These are phyloP conservation scores for Gaertneriomyces sp. DNA, from an alignment of 192 early-diverging fungal species.

Conservation along the genomic window DNA sequence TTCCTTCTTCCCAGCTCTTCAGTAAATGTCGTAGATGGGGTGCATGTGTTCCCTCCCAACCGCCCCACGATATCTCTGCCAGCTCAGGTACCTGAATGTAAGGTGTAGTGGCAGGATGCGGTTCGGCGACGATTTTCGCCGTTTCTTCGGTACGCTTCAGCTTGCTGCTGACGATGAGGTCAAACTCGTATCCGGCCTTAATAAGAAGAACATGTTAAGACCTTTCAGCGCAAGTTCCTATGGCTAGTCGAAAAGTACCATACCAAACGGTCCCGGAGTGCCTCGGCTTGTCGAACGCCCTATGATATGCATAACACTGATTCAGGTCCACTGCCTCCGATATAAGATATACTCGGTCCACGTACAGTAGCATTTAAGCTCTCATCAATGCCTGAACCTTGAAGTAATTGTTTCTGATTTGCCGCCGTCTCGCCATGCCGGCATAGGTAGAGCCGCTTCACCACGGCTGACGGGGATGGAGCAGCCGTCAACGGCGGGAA, in stretches of 20 bases:
- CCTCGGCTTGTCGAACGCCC: constrained; percentile 36
- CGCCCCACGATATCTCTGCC: constrained; percentile 55
- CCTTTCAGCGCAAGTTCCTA: too few species aligned
- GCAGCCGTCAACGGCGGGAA: constrained; percentile 25
- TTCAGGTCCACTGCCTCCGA: too few species aligned
- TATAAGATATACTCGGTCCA: background rate
- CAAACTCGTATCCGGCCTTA: constrained; percentile 20
- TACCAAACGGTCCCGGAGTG: constrained; percentile 24
- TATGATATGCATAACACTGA: background rate
- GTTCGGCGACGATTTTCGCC: constrained; percentile 35
- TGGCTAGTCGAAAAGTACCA: too few species aligned
- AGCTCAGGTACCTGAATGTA: constrained; percentile 40
- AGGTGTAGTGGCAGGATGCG: constrained; percentile 28
- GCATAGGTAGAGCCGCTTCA: constrained; percentile 50
- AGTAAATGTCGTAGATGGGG: constrained; percentile 33
- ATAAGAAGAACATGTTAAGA: too few species aligned
- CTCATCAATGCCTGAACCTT: constrained; percentile 46
- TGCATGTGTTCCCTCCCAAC: constrained; percentile 41
- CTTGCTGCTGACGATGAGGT: constrained; percentile 38
- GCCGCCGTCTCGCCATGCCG: constrained; percentile 52
- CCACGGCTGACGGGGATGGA: constrained; percentile 19
- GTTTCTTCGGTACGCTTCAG: constrained; percentile 45
- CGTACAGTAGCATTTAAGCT: constrained; percentile 36
- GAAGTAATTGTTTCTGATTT: constrained; percentile 44
- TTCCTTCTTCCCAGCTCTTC: constrained; percentile 40